Evolutionary conservation across 2,329 filamentous ascomycete genomes (phyloP), one percentile per base, ranked within the genome.

Genomic region (Harringtonia aguacate): DNA sequence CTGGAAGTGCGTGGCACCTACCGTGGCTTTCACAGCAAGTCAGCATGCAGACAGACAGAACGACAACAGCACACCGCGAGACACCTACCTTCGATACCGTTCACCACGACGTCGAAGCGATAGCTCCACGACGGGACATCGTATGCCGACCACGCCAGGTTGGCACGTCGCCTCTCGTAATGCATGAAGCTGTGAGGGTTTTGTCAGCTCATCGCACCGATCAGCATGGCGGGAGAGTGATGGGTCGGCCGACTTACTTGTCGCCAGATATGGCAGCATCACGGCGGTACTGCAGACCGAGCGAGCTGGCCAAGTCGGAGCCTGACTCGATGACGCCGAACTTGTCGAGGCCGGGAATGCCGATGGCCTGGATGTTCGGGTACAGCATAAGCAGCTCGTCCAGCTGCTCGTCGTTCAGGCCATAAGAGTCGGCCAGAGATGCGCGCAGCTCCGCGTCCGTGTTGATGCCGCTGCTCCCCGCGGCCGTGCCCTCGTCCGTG

Each of bases 401-500:
- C 4, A 64, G 56, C 48, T 46, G 36, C 47, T 50, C 51, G 53
- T 48, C 18, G 17, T 40, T 43, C 13, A 45, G 35, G 21, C 43
- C 48, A 20, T 46, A 39, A 18, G 21, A 22, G 3, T 17, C 9
- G 10, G 41, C 21, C 17, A 48, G n/a, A 17, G 44, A 24, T 1
- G 57, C 54, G 36, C 63, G 58, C 53, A 80, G 75, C 40, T 79
- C 66, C 15, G 61, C 66, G 12, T 66, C 71, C 2, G 69, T 75
- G 54, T 79, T 72, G 48, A 81, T 69, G 15, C 69, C 71, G 7
- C 48, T 56, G 12, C 68, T 13, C 2, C 66, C 70, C 52, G 81
- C 81, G 1, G 64, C 62, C 1, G 72, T 72, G 20, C 63, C 81
- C 56, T 86, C 81, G 51, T 85, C 81, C 1, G 71, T 72, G 56